These are phyloP conservation scores for Zarea fungicola DNA, from an alignment of 2,329 filamentous ascomycete genomes.

Conservation along the genomic window DNA sequence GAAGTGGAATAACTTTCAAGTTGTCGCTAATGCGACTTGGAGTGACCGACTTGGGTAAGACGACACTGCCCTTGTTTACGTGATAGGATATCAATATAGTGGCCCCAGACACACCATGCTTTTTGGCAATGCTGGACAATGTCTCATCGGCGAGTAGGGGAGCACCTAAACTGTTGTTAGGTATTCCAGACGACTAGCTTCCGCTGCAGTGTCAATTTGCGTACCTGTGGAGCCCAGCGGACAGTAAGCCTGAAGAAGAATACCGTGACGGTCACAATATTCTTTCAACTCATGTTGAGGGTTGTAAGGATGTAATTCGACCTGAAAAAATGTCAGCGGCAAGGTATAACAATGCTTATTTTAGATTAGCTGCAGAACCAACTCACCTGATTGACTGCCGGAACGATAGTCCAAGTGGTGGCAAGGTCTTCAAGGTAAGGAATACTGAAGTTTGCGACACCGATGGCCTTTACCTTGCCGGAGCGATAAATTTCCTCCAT, in stretches of 20 bases:
- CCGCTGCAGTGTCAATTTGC: neutral
- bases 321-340: constrained; percentile 63
- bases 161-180: constrained; percentile 8
- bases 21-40: constrained; percentile 18
- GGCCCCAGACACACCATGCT: constrained; percentile 17
- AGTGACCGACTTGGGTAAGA: constrained; percentile 20
- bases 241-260: constrained; percentile 32
- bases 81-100: constrained; percentile 20
- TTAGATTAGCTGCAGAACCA: constrained; percentile 67
- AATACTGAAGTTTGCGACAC: constrained; percentile 53
- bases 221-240: constrained; percentile 20
- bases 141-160: constrained; percentile 31
- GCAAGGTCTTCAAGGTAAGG: constrained; percentile 52
- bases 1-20: constrained; percentile 15
- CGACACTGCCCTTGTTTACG: constrained; percentile 18
- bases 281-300: constrained; percentile 30
- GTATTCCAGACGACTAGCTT: neutral
- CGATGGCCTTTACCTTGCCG: constrained; percentile 51
- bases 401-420: constrained; percentile 46
- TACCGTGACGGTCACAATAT: constrained; percentile 28
- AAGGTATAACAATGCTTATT: constrained; percentile 53
- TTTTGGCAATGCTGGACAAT: constrained; percentile 55
- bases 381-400: constrained; percentile 69
- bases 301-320: constrained; percentile 34
- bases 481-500: constrained; percentile 62